phyloP scores from a whole-genome alignment of 768 basidiomycete species.

The Lanmaoa rubissima region DNA sequence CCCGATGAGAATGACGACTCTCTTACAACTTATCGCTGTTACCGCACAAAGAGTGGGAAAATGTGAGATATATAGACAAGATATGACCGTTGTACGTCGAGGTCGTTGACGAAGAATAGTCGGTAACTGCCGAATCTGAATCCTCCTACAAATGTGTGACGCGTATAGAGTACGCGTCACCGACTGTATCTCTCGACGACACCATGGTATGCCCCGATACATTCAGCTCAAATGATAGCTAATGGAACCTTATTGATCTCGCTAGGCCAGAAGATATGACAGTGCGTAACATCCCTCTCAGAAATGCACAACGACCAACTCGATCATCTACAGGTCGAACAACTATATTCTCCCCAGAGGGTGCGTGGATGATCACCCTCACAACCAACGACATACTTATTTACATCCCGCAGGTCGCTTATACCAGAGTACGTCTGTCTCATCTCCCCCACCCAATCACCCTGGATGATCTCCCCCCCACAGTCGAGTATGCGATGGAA shows the following conservation, averaged over 20 bases:
- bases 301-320: constrained; percentile 16
- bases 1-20: not conserved
- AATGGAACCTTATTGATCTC: not conserved
- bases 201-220: constrained; percentile 45
- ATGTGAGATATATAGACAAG: not conserved
- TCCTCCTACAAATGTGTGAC: constrained; percentile 2
- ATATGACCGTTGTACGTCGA: no score
- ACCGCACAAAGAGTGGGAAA: not conserved
- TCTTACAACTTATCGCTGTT: not conserved
- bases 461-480: constrained; percentile 1
- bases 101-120: not conserved
- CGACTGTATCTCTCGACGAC: constrained; percentile 20
- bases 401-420: constrained; percentile 66
- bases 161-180: constrained; percentile 31
- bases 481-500: constrained; percentile 99
- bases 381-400: constrained; percentile 12
- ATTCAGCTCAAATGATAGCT: not conserved
- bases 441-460: not conserved
- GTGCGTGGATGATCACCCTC: constrained; percentile 40
- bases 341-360: constrained; percentile 99
- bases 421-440: constrained; percentile 77
- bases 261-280: constrained; percentile 89
- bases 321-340: constrained; percentile 67
- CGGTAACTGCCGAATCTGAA: constrained; percentile 22
- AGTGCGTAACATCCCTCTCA: constrained; percentile 54